Conservation (phyloP, 176 grass and related monocot species). For the Zoysia pacifica region DNA sequence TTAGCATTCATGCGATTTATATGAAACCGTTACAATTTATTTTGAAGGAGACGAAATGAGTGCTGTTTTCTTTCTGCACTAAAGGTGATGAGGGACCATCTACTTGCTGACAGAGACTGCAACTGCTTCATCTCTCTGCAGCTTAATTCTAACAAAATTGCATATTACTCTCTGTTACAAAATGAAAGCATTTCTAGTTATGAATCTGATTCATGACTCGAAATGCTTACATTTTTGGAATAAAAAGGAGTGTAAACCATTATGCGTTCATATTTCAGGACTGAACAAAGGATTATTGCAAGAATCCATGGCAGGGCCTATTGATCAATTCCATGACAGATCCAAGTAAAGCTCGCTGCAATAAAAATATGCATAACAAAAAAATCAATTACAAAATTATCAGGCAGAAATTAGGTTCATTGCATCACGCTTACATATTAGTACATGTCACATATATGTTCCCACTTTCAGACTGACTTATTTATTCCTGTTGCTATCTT, state of each 20-base stretch:
- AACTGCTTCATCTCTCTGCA: background rate
- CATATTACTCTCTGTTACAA: no score
- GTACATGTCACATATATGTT: background rate
- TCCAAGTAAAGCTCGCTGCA: background rate
- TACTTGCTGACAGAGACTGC: conserved; percentile 30
- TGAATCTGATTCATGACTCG: no score
- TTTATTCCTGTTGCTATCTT: conserved; percentile 32
- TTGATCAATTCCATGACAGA: background rate
- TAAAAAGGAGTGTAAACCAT: no score
- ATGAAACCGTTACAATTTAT: background rate
- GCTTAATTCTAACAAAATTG: background rate
- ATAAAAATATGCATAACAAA: background rate
- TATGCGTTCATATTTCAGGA: background rate
- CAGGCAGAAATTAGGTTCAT: background rate
- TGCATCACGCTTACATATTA: conserved; percentile 40
- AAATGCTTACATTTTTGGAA: no score
- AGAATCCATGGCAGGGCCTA: background rate
- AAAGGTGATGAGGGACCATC: conserved; percentile 45
- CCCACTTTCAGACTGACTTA: conserved; percentile 25
- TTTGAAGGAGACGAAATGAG: no score
- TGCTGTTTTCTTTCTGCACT: background rate
- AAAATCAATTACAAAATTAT: background rate
- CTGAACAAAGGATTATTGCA: background rate
- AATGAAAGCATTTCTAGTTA: no score
- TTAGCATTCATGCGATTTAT: no score